Base-by-base conservation (phyloP, 2,329 filamentous ascomycete species). In the Colletotrichum falcatum region DNA sequence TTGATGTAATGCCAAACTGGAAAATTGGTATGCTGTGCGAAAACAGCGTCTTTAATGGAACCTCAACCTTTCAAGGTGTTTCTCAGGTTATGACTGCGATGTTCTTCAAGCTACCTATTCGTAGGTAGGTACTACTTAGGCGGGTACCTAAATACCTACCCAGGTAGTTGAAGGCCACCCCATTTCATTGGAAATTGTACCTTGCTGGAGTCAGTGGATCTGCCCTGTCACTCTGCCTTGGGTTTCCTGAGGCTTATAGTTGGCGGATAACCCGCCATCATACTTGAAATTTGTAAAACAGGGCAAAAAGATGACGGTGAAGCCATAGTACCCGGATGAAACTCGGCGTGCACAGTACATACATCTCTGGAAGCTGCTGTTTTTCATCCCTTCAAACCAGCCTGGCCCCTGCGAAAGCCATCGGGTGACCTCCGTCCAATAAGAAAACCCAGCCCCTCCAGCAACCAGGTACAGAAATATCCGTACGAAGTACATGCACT, bases 381-480 rank as follows among this genome's bases (percentile, higher is more conserved):
- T 62, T 65, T 63, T 63, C 65, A 48, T 63, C 64, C 51, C 58
- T 63, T 71, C 68, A 62, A 44, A 55, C 48, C 35, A 9, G 18
- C 39, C 44, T 62, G 54, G 56, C 28, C 55, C 56, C 35, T 49
- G 64, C 59, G 65, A 58, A 63, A 58, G 68, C 42, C 59, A 62
- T 56, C 53, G 65, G 46, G 59, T 26, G 26, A 59, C 16, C 23
- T 26, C 28, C 37, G 58, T 33, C 68, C 68, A 71, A 71, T 68
- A 46, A 66, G 58, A 70, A 67, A 66, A 56, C 26, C 46, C 51
- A 48, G 48, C 65, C 64, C 53, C 44, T 46, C 60, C 58, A 54
- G 64, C 65, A 53, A 46, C 44, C 60, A 71, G 66, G 65, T 49
- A 70, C 68, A 64, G 68, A 60, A 53, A 44, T 53, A 35, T 35